These are phyloP conservation scores for Echria macrotheca DNA, from an alignment of 495 filamentous ascomycete genomes.

Conservation along the genomic window DNA sequence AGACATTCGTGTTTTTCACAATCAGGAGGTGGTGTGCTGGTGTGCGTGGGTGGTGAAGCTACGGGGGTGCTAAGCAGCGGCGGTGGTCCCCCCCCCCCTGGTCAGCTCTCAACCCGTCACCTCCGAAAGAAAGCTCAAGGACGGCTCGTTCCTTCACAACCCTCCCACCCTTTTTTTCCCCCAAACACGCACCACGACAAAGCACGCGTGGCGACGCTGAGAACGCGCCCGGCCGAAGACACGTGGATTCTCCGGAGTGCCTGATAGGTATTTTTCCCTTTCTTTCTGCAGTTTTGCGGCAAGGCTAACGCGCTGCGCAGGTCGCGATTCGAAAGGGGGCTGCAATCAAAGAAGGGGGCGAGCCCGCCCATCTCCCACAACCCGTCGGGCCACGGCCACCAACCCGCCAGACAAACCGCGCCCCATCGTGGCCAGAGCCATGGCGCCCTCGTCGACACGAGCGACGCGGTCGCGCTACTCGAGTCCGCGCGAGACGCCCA, in stretches of 20 bases:
- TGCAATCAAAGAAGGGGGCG: slow-evolving; percentile 26
- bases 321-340: slow-evolving; percentile 17
- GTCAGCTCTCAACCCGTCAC: slow-evolving; percentile 22
- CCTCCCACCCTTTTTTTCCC: slow-evolving; percentile 17
- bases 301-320: slow-evolving; percentile 29
- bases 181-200: slow-evolving; percentile 1
- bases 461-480: slow-evolving; percentile 48
- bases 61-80: slow-evolving; percentile 1
- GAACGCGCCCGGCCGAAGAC: slow-evolving; percentile 20
- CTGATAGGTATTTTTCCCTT: slow-evolving; percentile 15
- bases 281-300: slow-evolving; percentile 11
- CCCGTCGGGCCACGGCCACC: slow-evolving; percentile 13
- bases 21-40: neutral
- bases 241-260: slow-evolving; percentile 17
- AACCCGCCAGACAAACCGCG: neutral
- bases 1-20: neutral
- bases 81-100: slow-evolving; percentile 14
- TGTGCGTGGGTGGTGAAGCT: slow-evolving; percentile 7
- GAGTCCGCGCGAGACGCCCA: slow-evolving; percentile 44
- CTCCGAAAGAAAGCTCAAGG: slow-evolving; percentile 21
- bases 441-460: slow-evolving; percentile 34
- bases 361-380: no score
- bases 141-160: slow-evolving; percentile 11
- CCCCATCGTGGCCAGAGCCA: slow-evolving; percentile 16
- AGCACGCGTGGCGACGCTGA: slow-evolving; percentile 17